Conservation (phyloP, 768 basidiomycete genomes). For the Suillus placidus region DNA sequence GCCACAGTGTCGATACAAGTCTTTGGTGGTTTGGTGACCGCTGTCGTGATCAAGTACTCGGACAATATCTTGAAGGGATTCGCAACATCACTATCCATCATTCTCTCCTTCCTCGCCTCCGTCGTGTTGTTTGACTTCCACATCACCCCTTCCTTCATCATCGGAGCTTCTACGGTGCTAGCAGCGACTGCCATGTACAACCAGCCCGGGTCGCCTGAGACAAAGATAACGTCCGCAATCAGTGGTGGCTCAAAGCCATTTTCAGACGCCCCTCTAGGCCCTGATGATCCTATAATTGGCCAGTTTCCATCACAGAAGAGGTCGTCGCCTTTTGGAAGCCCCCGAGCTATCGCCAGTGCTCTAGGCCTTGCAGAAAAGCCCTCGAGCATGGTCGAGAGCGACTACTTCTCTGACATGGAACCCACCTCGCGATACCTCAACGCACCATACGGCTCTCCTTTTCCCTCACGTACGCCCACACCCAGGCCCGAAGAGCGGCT, state of each 20-base stretch:
- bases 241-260: slow-evolving; percentile 37
- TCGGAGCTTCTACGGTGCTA: slow-evolving; percentile 86
- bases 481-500: slow-evolving; percentile 39
- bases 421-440: slow-evolving; percentile 49
- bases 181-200: slow-evolving; percentile 96
- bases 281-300: slow-evolving; percentile 61
- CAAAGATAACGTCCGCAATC: slow-evolving; percentile 33
- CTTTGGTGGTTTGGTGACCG: slow-evolving; percentile 90
- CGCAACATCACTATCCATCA: slow-evolving; percentile 91
- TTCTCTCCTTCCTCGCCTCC: slow-evolving; percentile 92
- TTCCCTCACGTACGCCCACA: slow-evolving; percentile 51
- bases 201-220: slow-evolving; percentile 53
- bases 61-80: slow-evolving; percentile 98
- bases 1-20: slow-evolving; percentile 90
- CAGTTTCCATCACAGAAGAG: slow-evolving; percentile 50
- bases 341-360: slow-evolving; percentile 52
- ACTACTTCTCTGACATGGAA: slow-evolving; percentile 43
- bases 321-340: slow-evolving; percentile 52
- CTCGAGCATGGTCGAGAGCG: slow-evolving; percentile 27
- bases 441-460: slow-evolving; percentile 53
- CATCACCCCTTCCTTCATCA: slow-evolving; percentile 84
- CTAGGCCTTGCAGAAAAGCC: slow-evolving; percentile 43
- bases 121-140: slow-evolving; percentile 89
- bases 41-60: slow-evolving; percentile 95
- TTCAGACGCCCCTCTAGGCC: slow-evolving; percentile 47